phyloP scores from a whole-genome alignment of 202 grass and related monocot genomes.

The Eragrostis tef region DNA sequence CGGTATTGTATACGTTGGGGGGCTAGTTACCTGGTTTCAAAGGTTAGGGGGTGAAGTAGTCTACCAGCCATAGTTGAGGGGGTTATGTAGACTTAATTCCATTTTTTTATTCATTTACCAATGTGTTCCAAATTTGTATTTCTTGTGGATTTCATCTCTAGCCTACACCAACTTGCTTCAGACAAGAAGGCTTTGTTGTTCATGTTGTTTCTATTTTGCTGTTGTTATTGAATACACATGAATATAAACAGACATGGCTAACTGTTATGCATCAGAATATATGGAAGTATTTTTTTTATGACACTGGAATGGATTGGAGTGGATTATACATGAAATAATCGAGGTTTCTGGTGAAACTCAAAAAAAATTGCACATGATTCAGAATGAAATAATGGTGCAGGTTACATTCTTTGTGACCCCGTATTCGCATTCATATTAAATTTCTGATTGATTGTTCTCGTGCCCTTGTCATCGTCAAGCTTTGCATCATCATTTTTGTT shows the following conservation, averaged over 20 bases:
- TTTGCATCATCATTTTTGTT: neutral
- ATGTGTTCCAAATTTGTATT: neutral
- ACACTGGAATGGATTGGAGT: neutral
- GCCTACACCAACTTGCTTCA: no score
- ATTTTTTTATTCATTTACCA: neutral
- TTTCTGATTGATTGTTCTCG: neutral
- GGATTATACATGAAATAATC: neutral
- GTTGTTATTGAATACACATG: no score
- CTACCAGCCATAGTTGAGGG: no score
- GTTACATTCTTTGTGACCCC: neutral
- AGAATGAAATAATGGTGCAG: neutral
- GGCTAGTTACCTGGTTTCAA: no score
- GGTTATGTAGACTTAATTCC: no score
- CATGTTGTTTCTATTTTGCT: no score
- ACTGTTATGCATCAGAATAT: neutral
- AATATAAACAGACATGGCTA: slow-evolving; percentile 5
- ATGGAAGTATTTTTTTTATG: neutral
- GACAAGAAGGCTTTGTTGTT: no score
- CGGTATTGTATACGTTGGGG: no score
- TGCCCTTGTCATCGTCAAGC: neutral
- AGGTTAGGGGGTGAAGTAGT: no score
- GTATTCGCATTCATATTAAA: neutral
- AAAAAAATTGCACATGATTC: neutral
- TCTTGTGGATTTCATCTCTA: no score
- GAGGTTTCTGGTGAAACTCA: neutral